Evolutionary conservation across 2,329 filamentous ascomycete species (phyloP), one percentile per base, ranked within the genome.

Genomic region (Colletotrichum incanum): DNA sequence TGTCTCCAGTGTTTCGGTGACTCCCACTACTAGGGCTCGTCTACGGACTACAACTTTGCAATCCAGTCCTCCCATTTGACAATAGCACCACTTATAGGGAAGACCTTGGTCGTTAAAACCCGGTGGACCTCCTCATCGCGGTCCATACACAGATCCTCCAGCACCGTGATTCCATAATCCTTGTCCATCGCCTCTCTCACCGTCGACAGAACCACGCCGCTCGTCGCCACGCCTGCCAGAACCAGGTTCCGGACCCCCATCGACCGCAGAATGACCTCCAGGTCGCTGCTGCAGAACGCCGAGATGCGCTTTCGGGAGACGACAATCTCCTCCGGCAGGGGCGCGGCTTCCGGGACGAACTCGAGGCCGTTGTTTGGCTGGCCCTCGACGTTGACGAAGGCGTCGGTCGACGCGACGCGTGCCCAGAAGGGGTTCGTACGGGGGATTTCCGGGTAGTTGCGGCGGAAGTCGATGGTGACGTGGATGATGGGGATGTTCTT

Each of bases 181-280:
- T 37, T 55, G 18, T 63, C 58, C 39, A 55, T 39, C 5, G 28
- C 39, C 16, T 68, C 65, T 14, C 39, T 34, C 9, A 49, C 58
- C 9, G 47, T 67, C 49, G 49, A 67, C 26, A 67, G n/a, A 3
- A 61, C 56, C 12, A 67, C 65, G 20, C 55, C 45, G 23, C 47
- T 45, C 0, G 55, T 62, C 11, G 64, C 55, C 5, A 60, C 43
- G 12, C 64, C 64, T 12, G 64, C 63, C 23, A 60, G 16, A 3
- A 50, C 64, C 2, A 67, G n/a, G 9, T 59, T 58, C 43, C 23
- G 52, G 5, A 65, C 31, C 2, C 63, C 63, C 63, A 59, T 47
- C 16, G 50, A 39, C 52, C 52, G 34, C 52, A 49, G 18, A 34
- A 65, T 34, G 20, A 50, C 63, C 63, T 66, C 63, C 41, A 59